Percentiles rank a stretch among this genome's conserved stretches.
Conservation (phyloP, 495 filamentous ascomycete genomes). For the Clavariopsis aquatica region DNA sequence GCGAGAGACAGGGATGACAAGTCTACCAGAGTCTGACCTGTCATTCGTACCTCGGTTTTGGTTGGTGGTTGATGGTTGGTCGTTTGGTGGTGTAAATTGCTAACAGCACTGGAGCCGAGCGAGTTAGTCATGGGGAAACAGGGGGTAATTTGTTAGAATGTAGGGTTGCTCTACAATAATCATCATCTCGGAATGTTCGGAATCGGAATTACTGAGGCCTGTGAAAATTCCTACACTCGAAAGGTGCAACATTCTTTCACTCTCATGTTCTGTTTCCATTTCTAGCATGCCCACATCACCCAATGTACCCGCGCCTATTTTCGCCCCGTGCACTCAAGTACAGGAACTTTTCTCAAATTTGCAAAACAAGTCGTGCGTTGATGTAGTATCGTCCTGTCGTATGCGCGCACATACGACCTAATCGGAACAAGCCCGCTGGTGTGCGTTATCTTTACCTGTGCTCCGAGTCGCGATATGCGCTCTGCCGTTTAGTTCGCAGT, state of each 20-base stretch:
- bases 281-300: no score
- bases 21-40: background rate
- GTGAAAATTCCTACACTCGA: no score
- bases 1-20: background rate
- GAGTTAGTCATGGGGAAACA: background rate
- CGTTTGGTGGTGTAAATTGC: background rate
- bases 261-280: no score
- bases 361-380: background rate
- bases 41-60: background rate
- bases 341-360: no score
- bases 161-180: no score
- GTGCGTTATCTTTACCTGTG: background rate
- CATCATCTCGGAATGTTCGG: no score
- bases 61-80: no score
- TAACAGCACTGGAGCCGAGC: background rate
- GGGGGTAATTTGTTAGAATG: background rate
- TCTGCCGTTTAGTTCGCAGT: background rate
- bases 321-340: no score
- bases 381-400: background rate
- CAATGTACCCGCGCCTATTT: no score
- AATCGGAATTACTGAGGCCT: no score
- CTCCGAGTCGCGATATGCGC: background rate
- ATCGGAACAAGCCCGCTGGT: background rate
- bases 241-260: no score
- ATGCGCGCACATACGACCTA: background rate